phyloP scores from a whole-genome alignment of 805 yeast species.

The Monosporozyma aquatica region DNA sequence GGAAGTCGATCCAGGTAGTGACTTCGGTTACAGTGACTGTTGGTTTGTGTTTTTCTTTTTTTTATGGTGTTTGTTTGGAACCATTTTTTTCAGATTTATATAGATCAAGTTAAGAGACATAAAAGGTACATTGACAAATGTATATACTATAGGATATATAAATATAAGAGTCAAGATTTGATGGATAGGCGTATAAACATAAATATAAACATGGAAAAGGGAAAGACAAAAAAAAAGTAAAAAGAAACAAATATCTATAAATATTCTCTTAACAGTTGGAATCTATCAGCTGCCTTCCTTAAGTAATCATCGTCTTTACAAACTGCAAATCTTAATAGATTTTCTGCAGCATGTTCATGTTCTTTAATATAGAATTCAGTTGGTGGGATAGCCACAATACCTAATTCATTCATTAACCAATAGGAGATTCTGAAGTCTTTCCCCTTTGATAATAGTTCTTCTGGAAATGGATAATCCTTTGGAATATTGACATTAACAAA shows the following conservation, averaged over 20 bases:
- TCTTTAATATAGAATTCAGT: slow-evolving; percentile 79
- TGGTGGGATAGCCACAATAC: slow-evolving; percentile 95
- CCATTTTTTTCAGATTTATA: too few species aligned
- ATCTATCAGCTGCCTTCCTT: slow-evolving; percentile 71
- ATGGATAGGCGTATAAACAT: background rate
- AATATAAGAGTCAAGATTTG: too few species aligned
- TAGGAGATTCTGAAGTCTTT: slow-evolving; percentile 82
- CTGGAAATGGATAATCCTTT: slow-evolving; percentile 59
- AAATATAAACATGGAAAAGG: background rate
- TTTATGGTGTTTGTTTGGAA: background rate
- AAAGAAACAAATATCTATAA: slow-evolving; percentile 22
- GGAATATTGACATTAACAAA: slow-evolving; percentile 79
- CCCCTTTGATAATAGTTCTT: slow-evolving; percentile 56
- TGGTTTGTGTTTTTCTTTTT: too few species aligned
- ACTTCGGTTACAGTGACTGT: too few species aligned
- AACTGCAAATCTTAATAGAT: slow-evolving; percentile 85
- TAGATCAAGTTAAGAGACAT: too few species aligned
- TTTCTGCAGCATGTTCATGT: slow-evolving; percentile 69
- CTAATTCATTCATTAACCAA: slow-evolving; percentile 87
- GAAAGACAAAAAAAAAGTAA: too few species aligned
- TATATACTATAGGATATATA: too few species aligned
- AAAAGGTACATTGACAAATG: too few species aligned
- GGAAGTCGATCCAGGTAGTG: too few species aligned
- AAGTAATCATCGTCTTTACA: slow-evolving; percentile 84
- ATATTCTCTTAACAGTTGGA: slow-evolving; percentile 61